These are phyloP conservation scores for Cerrena zonata DNA, from an alignment of 1,284 basidiomycete genomes.

Conservation along the genomic window DNA sequence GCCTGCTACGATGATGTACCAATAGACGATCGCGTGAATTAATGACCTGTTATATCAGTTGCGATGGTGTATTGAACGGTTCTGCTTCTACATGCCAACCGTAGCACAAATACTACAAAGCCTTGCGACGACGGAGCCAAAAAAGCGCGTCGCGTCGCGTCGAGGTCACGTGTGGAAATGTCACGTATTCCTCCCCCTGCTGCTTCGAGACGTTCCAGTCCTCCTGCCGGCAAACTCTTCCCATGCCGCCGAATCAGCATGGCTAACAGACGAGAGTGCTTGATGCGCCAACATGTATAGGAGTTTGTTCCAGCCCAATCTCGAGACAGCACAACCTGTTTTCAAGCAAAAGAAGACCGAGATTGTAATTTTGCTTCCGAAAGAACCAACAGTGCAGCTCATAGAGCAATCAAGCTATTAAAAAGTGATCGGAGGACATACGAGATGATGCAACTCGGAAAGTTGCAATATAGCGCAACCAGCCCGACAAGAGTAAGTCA, in stretches of 20 bases:
- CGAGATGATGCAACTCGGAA: too few species aligned
- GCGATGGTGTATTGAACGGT: not conserved
- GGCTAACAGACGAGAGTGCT: too few species aligned
- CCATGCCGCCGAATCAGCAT: too few species aligned
- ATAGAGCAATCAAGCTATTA: too few species aligned
- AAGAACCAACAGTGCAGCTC: too few species aligned
- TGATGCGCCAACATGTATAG: too few species aligned
- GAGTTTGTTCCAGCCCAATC: too few species aligned
- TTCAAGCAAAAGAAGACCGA: not conserved
- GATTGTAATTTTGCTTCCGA: not conserved
- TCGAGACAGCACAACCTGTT: too few species aligned
- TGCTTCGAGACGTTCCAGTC: not conserved
- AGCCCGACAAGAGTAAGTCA: too few species aligned
- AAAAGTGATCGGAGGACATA: too few species aligned
- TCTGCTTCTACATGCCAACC: not conserved
- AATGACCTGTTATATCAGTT: not conserved
- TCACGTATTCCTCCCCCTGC: not conserved
- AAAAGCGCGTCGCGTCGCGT: slow-evolving; percentile 4
- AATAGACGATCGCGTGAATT: not conserved
- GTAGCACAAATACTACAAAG: not conserved
- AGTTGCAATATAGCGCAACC: too few species aligned
- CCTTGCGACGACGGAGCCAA: not conserved
- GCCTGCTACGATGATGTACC: not conserved
- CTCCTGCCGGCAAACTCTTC: not conserved
- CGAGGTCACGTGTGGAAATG: slow-evolving; percentile 5